Evolutionary conservation across 1,284 basidiomycete genomes (phyloP), one percentile per base, ranked within the genome.

Genomic region (Stereum hirsutum): DNA sequence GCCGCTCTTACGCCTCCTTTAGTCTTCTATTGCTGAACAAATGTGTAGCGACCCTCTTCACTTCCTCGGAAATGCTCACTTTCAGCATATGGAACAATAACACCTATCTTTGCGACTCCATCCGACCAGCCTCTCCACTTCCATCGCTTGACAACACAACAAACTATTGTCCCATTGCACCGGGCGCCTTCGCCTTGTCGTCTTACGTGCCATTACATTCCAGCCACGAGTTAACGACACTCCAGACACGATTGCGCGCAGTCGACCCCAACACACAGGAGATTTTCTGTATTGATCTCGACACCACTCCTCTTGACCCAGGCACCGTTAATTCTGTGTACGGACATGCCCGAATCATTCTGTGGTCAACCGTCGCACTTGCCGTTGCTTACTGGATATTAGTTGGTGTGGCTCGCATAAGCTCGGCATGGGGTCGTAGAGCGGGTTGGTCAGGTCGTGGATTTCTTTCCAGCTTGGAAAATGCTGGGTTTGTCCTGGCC

Each of bases 401-500:
- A 6, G 81, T 86, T 15, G 85, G 87, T 38, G 61, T 82, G 12
- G 92, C 89, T 2, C 75, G 94, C 28, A 70, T 94, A 25, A 73
- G 80, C 10, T 89, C 91, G 8, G 89, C 92, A 0, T 89, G 85
- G 87, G 74, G 75, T 19, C 70, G 85, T 43, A 84, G 83, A 20
- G 66, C 77, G 8, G 72, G 70, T 19, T 69, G 75, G 43, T 71
- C 71, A 4, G 75, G 72, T 19, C 67, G 67, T 6, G 78, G 78
- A 3, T 44, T 81, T 31, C 84, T 84, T 79, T 66, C 76, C 15
- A 70, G 74, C 46, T 68, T 81, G n/a, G 80, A 87, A 57, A 88
- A 84, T 61, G 75, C 75, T 5, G 89, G 90, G 3, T 90, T 89
- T 52, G 84, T 95, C 54, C 64, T 94, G 33, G 87, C 89, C n/a